Evolutionary conservation across 208 protist species (phyloP).

Genomic region (Angomonas ambiguus): DNA sequence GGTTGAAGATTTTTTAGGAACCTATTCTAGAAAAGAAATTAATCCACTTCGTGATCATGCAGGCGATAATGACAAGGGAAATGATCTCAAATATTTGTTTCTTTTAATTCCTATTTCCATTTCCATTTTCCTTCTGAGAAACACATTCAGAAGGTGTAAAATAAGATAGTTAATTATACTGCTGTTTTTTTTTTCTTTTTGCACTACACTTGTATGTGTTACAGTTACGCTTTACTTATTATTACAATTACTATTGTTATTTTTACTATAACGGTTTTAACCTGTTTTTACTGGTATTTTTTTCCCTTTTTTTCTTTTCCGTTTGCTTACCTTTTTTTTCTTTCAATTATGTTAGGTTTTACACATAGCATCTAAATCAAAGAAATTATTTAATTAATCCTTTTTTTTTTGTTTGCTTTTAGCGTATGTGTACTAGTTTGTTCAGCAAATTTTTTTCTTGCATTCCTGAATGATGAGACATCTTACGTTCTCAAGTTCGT

Average conservation of each 20-base stretch:
- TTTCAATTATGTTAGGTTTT: background rate
- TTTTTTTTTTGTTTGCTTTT: background rate
- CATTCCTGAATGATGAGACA: too few species aligned
- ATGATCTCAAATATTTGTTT: too few species aligned
- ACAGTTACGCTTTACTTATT: too few species aligned
- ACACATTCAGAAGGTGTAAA: background rate
- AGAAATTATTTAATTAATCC: background rate
- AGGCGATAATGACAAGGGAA: too few species aligned
- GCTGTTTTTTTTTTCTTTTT: slow-evolving; percentile 14
- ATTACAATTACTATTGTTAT: slow-evolving; percentile 8
- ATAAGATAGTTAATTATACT: slow-evolving; percentile 12
- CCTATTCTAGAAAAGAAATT: too few species aligned
- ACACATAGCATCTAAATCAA: background rate
- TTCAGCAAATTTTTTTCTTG: too few species aligned
- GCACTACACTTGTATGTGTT: background rate
- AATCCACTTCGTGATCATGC: too few species aligned
- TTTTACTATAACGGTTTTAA: background rate
- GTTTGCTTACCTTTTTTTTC: background rate
- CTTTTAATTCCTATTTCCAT: slow-evolving; percentile 8
- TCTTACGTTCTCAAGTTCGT: too few species aligned
- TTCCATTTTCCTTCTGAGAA: background rate
- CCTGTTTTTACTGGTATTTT: background rate
- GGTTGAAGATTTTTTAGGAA: background rate
- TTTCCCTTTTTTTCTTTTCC: background rate
- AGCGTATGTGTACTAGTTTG: too few species aligned